Conservation (phyloP, 345 rosid genomes). For the Linum tenue region DNA sequence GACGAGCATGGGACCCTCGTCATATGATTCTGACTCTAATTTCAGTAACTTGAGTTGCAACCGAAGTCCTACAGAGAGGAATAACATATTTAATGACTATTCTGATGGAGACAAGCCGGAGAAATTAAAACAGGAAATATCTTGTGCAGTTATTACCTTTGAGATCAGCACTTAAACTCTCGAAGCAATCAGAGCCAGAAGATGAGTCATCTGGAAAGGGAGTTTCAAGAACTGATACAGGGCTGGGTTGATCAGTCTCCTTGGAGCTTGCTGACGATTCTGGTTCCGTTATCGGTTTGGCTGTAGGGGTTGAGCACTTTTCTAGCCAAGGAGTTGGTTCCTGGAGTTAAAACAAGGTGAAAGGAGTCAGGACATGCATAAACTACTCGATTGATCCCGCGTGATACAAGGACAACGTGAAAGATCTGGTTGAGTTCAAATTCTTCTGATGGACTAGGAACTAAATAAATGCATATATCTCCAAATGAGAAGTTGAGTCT, state of each 20-base stretch:
- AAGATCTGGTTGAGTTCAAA: too few relatives aligned
- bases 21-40: constrained; percentile 56
- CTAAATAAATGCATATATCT: too few relatives aligned
- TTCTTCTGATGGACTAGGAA: too few relatives aligned
- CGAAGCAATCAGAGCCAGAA: constrained; percentile 87
- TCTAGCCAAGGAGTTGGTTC: constrained; percentile 34
- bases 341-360: constrained; percentile 32
- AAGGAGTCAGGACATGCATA: background rate
- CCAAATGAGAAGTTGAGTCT: background rate
- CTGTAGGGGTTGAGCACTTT: constrained; percentile 21
- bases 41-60: constrained; percentile 88
- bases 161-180: constrained; percentile 81
- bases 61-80: constrained; percentile 54
- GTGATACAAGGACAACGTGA: too few relatives aligned
- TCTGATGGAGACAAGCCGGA: background rate
- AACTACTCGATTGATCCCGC: background rate
- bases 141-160: constrained; percentile 43
- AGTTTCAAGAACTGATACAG: constrained; percentile 81
- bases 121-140: background rate
- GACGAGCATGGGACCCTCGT: constrained; percentile 50
- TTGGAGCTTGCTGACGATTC: constrained; percentile 49
- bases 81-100: background rate
- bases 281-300: constrained; percentile 33
- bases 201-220: constrained; percentile 65
- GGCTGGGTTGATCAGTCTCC: constrained; percentile 95